Conservation (phyloP, 2,329 filamentous ascomycete genomes). For the Hortaea werneckii region DNA sequence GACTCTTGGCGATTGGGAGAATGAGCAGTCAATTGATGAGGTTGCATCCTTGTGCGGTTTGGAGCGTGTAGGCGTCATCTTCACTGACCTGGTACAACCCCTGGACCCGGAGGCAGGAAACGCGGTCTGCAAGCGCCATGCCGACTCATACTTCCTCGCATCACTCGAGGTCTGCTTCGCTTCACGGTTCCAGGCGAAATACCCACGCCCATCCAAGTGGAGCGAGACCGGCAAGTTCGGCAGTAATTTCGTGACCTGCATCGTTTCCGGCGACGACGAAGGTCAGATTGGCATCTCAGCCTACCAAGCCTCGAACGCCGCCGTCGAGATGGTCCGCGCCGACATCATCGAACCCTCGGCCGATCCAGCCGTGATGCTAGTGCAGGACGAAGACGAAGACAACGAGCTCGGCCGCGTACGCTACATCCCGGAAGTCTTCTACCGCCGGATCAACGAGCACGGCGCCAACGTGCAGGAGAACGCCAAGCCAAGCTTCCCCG, state of each 20-base stretch:
- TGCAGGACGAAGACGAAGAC: conserved; percentile 83
- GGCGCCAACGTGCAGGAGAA: conserved; percentile 94
- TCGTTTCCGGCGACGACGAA: conserved; percentile 84
- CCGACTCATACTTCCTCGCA: conserved; percentile 88
- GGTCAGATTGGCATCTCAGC: conserved; percentile 81
- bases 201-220: conserved; percentile 91
- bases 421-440: conserved; percentile 97
- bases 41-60: conserved; percentile 75
- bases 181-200: conserved; percentile 73
- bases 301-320: conserved; percentile 91
- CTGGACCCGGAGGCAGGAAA: conserved; percentile 65
- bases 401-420: conserved; percentile 58
- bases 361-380: conserved; percentile 87
- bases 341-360: conserved; percentile 93
- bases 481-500: conserved; percentile 89
- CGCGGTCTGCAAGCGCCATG: conserved; percentile 89
- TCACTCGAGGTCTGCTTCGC: conserved; percentile 88
- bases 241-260: conserved; percentile 93
- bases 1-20: conserved; percentile 73
- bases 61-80: conserved; percentile 84
- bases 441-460: conserved; percentile 90
- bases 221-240: conserved; percentile 90
- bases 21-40: conserved; percentile 70
- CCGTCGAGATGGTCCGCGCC: conserved; percentile 92
- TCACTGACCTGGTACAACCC: conserved; percentile 74